phyloP scores from a whole-genome alignment of 1,139 yeast species.

The Meyerozyma elateridarum region DNA sequence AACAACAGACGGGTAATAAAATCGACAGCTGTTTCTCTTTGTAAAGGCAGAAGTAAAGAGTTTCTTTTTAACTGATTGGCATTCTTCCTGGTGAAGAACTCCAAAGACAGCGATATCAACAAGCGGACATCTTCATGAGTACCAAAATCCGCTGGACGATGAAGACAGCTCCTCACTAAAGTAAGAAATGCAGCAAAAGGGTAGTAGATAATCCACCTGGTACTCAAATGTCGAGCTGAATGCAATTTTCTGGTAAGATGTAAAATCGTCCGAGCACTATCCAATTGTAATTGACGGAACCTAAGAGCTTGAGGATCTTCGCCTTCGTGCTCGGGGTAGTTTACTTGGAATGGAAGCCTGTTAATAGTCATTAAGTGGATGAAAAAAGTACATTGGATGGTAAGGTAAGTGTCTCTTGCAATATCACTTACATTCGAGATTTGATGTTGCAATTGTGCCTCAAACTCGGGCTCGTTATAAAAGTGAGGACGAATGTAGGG shows the following conservation, averaged over 20 bases:
- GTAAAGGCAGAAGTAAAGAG: conserved; percentile 15
- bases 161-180: conserved; percentile 28
- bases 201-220: conserved; percentile 30
- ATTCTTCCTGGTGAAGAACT: conserved; percentile 17
- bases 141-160: conserved; percentile 27
- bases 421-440: background rate
- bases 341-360: conserved; percentile 26
- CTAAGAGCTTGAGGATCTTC: conserved; percentile 14
- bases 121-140: conserved; percentile 26
- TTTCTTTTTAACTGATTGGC: conserved; percentile 13
- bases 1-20: conserved; percentile 22
- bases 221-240: too few relatives aligned
- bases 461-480: conserved; percentile 23
- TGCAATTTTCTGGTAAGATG: conserved; percentile 20
- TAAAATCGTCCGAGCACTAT: conserved; percentile 35
- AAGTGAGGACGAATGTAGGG: conserved; percentile 21
- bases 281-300: conserved; percentile 23
- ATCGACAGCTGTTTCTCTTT: conserved; percentile 21
- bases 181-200: conserved; percentile 33
- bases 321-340: conserved; percentile 14
- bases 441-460: background rate
- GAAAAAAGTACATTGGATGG: conserved; percentile 27
- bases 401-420: conserved; percentile 16
- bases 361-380: conserved; percentile 34
- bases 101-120: conserved; percentile 25